A percentile compares a stretch with the other conserved stretches of the same genome.
These are phyloP conservation scores for Otatea glauca DNA, from an alignment of 176 grass and related monocot species.

Conservation along the genomic window DNA sequence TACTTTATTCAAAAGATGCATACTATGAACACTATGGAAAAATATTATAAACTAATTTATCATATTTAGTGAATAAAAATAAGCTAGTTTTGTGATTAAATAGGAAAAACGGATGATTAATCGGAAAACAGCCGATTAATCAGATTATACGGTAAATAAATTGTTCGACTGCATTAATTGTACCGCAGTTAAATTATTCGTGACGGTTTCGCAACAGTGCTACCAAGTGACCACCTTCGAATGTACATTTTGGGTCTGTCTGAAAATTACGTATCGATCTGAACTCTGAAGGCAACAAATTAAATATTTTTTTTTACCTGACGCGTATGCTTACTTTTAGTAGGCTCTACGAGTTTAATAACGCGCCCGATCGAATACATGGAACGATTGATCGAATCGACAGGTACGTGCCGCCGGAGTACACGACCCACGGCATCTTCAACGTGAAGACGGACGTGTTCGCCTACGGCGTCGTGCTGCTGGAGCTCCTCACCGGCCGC, in stretches of 20 bases:
- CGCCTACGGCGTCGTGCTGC: slow-evolving; percentile 70
- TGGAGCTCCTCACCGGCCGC: slow-evolving; percentile 73
- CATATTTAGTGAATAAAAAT: too few relatives aligned
- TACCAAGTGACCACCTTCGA: slow-evolving; percentile 68
- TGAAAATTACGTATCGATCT: not conserved
- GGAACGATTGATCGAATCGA: not conserved
- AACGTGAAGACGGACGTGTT: slow-evolving; percentile 88
- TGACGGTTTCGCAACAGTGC: too few relatives aligned
- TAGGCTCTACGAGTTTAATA: not conserved
- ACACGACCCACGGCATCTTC: slow-evolving; percentile 79
- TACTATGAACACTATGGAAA: too few relatives aligned
- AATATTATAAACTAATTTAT: too few relatives aligned
- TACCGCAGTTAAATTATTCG: too few relatives aligned
- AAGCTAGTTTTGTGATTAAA: too few relatives aligned
- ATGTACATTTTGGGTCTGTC: slow-evolving; percentile 79
- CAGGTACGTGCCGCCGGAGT: slow-evolving; percentile 80
- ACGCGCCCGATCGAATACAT: not conserved
- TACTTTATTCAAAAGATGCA: too few relatives aligned
- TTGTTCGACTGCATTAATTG: too few relatives aligned
- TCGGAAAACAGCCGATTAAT: too few relatives aligned
- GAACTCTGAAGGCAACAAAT: not conserved
- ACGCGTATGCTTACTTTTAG: not conserved
- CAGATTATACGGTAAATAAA: too few relatives aligned
- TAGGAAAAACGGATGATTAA: too few relatives aligned
- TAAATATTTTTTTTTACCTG: not conserved